phyloP scores from a whole-genome alignment of 495 filamentous ascomycete genomes.

The Daldinia vernicosa region DNA sequence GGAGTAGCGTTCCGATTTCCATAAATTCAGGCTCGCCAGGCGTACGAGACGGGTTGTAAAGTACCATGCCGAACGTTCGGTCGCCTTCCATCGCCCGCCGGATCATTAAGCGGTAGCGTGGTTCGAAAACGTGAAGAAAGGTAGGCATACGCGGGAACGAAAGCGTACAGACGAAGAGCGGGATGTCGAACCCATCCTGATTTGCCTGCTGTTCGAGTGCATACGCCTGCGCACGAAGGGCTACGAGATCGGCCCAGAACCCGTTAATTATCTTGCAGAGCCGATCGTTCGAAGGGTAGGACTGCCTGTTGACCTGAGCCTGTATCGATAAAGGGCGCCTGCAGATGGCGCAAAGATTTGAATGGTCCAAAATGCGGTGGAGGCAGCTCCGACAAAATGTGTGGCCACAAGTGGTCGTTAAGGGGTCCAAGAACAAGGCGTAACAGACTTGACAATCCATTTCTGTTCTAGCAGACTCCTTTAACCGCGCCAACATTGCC shows the following conservation, averaged over 20 bases:
- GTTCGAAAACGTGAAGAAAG: slow-evolving; percentile 91
- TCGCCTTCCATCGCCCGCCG: slow-evolving; percentile 76
- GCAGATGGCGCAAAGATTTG: slow-evolving; percentile 80
- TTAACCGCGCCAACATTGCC: slow-evolving; percentile 63
- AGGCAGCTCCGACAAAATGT: slow-evolving; percentile 87
- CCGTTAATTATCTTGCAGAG: slow-evolving; percentile 66
- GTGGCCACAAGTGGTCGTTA: slow-evolving; percentile 87
- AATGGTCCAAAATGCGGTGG: slow-evolving; percentile 75
- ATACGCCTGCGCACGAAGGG: slow-evolving; percentile 44
- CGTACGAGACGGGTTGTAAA: slow-evolving; percentile 43
- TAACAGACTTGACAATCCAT: slow-evolving; percentile 92
- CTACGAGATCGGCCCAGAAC: slow-evolving; percentile 73
- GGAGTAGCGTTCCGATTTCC: slow-evolving; percentile 79
- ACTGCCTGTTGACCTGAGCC: slow-evolving; percentile 57
- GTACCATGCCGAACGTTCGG: slow-evolving; percentile 84
- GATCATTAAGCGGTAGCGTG: slow-evolving; percentile 88
- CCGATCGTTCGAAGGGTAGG: slow-evolving; percentile 67
- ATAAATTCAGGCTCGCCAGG: slow-evolving; percentile 61
- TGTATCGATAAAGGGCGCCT: slow-evolving; percentile 71
- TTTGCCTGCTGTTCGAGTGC: slow-evolving; percentile 49
- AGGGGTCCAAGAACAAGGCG: slow-evolving; percentile 76
- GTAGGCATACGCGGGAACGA: slow-evolving; percentile 84
- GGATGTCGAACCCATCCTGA: slow-evolving; percentile 66
- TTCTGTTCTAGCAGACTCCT: slow-evolving; percentile 69
- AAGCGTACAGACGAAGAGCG: slow-evolving; percentile 83